Base-by-base conservation (phyloP, 805 yeast species). In the Candida taoyuanica region DNA sequence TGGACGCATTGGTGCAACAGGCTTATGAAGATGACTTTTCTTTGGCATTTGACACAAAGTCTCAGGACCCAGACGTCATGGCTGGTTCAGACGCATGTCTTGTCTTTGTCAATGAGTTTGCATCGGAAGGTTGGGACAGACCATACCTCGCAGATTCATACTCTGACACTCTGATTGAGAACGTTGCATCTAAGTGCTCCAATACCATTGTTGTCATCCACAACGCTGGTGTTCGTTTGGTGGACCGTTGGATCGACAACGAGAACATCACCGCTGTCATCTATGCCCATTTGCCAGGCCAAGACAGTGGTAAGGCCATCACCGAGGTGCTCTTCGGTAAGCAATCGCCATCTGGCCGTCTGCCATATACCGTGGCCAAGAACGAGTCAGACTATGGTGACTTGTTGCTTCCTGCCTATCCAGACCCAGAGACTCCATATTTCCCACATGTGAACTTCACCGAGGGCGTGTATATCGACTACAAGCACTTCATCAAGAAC, bases 401-500 rank as follows among this genome's bases (percentile, higher is more conserved):
- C 11, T 11, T 33, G 17, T 15, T 38, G 17, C 6, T 29, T 26
- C 41, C 41, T 14, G 13, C 15, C 14, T 23, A 13, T 9, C 34
- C 37, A 24, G 17, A 61, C 25, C 60, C 55, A 24, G 50, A 54
- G 12, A 47, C 50, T 5, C 43, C 44, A 17, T 43, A 58, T 34
- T 62, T 62, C 9, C 39, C 43, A 23, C 61, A 63, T 17, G 60
- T 57, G 37, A 58, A 52, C 42, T 33, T 24, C 41, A 24, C 41
- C 16, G 41, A 38, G 28, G 41, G 41, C 23, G 37, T 38, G 5
- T 71, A 64, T 46, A 68, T 70, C 38, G 84, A 75, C 55, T 78
- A 78, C 62, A 59, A 73, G 40, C 70, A 70, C 49, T 77, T 75
- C 56, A 78, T 74, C 48, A 65, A 70, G 53, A 62, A 71, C 42